Conservation (phyloP, 2,329 filamentous ascomycete species). For the Zymoseptoria brevis region DNA sequence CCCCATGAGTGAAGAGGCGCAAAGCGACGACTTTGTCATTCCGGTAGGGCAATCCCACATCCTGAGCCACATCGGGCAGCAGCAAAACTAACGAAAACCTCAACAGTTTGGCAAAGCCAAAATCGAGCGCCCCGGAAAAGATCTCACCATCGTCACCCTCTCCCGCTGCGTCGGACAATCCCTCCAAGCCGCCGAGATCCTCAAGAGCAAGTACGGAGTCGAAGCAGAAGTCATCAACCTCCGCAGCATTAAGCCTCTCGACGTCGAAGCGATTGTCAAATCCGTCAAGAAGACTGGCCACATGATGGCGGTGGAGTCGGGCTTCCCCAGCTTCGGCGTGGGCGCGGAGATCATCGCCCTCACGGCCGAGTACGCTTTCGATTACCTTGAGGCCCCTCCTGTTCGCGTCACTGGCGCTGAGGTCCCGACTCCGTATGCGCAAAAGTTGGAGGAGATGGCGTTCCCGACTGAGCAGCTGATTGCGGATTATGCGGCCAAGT, state of each 20-base stretch:
- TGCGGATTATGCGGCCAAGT: conserved; percentile 78
- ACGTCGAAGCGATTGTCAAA: conserved; percentile 89
- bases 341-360: conserved; percentile 86
- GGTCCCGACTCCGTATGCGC: conserved; percentile 91
- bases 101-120: conserved; percentile 87
- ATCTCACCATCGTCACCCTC: conserved; percentile 88
- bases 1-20: conserved; percentile 94
- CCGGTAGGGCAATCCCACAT: conserved; percentile 44
- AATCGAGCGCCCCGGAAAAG: conserved; percentile 92
- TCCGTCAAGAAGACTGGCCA: conserved; percentile 98
- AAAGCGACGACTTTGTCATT: conserved; percentile 92
- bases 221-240: conserved; percentile 97
- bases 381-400: conserved; percentile 91
- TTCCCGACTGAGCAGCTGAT: conserved; percentile 91
- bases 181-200: conserved; percentile 74
- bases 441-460: conserved; percentile 85
- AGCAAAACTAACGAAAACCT: conserved; percentile 6
- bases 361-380: conserved; percentile 95
- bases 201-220: conserved; percentile 94
- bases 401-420: conserved; percentile 93
- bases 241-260: conserved; percentile 91
- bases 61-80: not conserved
- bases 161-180: conserved; percentile 94
- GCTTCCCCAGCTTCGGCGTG: conserved; percentile 92
- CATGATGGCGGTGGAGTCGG: conserved; percentile 86